Conservation (phyloP, 176 grass and related monocot species). For the Bothriochloa decipiens region DNA sequence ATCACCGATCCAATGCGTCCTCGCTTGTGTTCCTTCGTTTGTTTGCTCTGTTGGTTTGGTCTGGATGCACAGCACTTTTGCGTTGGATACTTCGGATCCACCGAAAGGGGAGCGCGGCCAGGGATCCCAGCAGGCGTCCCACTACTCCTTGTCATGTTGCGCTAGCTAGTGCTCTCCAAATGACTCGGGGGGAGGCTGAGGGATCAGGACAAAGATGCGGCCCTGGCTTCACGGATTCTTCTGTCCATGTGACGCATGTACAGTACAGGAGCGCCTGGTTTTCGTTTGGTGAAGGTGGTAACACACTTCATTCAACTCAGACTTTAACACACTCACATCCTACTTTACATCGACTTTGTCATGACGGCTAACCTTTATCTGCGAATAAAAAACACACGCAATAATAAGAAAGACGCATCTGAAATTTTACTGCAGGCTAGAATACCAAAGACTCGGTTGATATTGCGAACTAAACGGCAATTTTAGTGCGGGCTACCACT, state of each 20-base stretch:
- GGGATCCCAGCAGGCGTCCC: slow-evolving; percentile 2
- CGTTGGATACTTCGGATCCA: slow-evolving; percentile 4
- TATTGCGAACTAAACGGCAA: too few species aligned
- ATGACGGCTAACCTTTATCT: too few species aligned
- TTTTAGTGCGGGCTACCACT: too few species aligned
- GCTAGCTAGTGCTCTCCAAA: background rate
- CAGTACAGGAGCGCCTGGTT: background rate
- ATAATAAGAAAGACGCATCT: too few species aligned
- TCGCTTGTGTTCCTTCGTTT: background rate
- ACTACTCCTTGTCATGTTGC: background rate
- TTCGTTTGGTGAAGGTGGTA: background rate
- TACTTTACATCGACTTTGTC: too few species aligned
- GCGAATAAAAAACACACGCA: too few species aligned
- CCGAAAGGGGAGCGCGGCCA: background rate
- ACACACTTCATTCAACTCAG: too few species aligned
- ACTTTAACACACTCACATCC: too few species aligned
- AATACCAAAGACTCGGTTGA: too few species aligned
- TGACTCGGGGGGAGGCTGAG: background rate
- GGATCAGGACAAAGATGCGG: background rate
- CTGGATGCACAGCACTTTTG: background rate
- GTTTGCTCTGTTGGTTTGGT: background rate
- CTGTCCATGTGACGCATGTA: background rate
- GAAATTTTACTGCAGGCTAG: too few species aligned
- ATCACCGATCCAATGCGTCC: background rate
- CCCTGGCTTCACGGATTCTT: background rate